Evolutionary conservation across 2,329 filamentous ascomycete species (phyloP).

Genomic region (Albifimbria verrucaria): DNA sequence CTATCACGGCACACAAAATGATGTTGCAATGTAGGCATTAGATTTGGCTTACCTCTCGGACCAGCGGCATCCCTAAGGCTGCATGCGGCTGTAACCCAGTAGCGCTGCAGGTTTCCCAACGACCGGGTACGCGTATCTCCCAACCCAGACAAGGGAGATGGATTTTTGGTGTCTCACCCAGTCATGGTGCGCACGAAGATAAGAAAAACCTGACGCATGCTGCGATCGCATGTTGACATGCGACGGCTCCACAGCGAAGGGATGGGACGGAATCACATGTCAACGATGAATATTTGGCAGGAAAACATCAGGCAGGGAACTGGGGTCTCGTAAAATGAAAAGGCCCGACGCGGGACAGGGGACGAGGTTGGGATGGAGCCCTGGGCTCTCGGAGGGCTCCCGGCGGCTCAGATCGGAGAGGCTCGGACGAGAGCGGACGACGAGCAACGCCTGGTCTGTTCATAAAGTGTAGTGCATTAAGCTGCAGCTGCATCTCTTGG

Average conservation of each 20-base stretch:
- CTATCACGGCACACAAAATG: no score
- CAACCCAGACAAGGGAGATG: no score
- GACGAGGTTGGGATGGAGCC: not conserved
- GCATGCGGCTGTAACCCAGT: not conserved
- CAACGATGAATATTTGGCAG: not conserved
- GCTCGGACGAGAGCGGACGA: no score
- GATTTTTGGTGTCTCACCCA: not conserved
- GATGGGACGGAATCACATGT: not conserved
- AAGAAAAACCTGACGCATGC: not conserved
- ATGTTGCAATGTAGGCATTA: no score
- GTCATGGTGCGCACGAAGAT: not conserved
- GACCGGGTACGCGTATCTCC: no score
- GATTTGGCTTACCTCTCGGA: no score
- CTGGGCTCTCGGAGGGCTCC: not conserved
- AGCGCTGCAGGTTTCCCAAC: not conserved
- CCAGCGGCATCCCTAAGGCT: not conserved
- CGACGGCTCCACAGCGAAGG: not conserved
- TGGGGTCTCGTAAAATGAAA: not conserved
- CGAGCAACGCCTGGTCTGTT: no score
- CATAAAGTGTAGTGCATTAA: no score
- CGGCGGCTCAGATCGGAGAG: not conserved
- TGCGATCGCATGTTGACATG: not conserved
- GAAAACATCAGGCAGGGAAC: not conserved
- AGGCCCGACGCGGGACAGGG: not conserved
- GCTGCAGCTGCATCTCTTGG: no score